Evolutionary conservation across 78 protist genomes (phyloP), one percentile per base, ranked within the genome.

Genomic region (Dictyostelium intermedium): DNA sequence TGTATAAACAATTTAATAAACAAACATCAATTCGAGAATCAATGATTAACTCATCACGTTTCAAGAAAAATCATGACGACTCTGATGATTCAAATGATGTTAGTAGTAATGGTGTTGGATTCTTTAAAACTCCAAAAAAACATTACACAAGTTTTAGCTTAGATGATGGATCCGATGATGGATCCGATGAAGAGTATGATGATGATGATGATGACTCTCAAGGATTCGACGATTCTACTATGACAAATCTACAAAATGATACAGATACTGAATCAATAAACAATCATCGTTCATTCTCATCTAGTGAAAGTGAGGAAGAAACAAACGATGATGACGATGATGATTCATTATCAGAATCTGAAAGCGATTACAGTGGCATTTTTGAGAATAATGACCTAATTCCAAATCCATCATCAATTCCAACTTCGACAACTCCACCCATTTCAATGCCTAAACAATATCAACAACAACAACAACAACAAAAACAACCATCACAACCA

Each of bases 341-440:
- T 20, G 82, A 78, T 11, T 39, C 53, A 6, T 43, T 37, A 78
- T 41, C 50, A 4, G 80, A 73, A 8, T 72, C 43, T 72, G 79
- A 72, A 0, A 72, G 79, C 7, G 86, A 82, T 20, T 30, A 82
- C 35, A 56, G 63, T 66, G 56, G 27, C 25, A 13, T 23, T 41
- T 18, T 34, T n/a, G 79, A 83, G 7, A 72, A 41, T 60, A 53
- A 66, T n/a, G 34, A 83, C 66, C 43, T 66, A 13, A 60, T 83
- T 41, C 77, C 77, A 34, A 83, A 50, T 32, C 83, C 74, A 60
- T 47, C 30, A 35, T 32, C 60, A 77, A 77, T 66, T 8, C 41
- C 83, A 63, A 47, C 84, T 32, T 80, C 87, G 27, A 78, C 94
- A 5, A 89, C 94, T 18, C 94, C 94, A 80, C 85, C 87, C 7